Percentiles rank a stretch among this genome's conserved stretches.
These are phyloP conservation scores for Mycena amicta DNA, from an alignment of 768 basidiomycete species.

Conservation along the genomic window DNA sequence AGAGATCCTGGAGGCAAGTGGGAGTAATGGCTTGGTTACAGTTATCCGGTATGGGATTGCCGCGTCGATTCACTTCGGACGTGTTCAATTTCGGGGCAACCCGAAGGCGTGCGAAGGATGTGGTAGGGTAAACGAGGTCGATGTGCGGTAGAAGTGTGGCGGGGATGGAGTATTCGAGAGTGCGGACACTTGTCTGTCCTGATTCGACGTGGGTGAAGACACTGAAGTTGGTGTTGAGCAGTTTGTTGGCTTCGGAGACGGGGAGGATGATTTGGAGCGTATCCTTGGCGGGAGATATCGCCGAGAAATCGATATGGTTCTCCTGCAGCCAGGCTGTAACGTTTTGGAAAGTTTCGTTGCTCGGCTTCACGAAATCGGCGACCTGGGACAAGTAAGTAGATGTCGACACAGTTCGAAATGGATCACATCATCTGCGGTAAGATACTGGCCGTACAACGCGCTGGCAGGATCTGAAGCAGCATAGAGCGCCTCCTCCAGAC, in stretches of 20 bases:
- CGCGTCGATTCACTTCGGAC: neutral
- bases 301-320: conserved; percentile 29
- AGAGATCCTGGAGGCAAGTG: conserved; percentile 9
- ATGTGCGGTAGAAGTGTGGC: conserved; percentile 30
- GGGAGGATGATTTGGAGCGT: conserved; percentile 33
- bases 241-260: conserved; percentile 35
- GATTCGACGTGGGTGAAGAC: conserved; percentile 34
- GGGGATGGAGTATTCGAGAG: conserved; percentile 40
- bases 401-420: neutral
- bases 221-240: conserved; percentile 37
- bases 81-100: conserved; percentile 15
- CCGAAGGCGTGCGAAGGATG: conserved; percentile 23
- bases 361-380: neutral
- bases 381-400: neutral
- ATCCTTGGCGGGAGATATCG: conserved; percentile 42
- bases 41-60: neutral
- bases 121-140: conserved; percentile 38
- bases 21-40: conserved; percentile 1
- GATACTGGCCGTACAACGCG: conserved; percentile 21
- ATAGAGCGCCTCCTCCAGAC: conserved; percentile 28
- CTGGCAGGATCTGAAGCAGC: conserved; percentile 25
- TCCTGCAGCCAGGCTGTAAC: conserved; percentile 45
- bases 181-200: conserved; percentile 32
- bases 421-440: conserved; percentile 30
- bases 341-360: conserved; percentile 24